phyloP scores from a whole-genome alignment of 2,329 filamentous ascomycete species.

The Aspergillus hiratsukae region DNA sequence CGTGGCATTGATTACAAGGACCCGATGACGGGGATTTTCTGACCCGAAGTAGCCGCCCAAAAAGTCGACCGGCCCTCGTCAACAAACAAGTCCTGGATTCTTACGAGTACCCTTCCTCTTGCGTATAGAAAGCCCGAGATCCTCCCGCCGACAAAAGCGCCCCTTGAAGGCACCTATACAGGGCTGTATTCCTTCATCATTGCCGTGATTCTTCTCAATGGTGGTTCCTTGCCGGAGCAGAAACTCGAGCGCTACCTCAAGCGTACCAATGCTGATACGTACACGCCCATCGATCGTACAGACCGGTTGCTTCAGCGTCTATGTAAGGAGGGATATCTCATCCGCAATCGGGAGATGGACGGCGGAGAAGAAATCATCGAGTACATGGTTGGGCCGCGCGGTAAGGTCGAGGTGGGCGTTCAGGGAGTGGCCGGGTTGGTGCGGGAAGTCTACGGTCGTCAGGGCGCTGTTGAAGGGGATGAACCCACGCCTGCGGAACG shows the following conservation, averaged over 20 bases:
- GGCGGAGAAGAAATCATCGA: slow-evolving; percentile 72
- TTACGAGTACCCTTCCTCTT: slow-evolving; percentile 67
- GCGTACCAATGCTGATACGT: slow-evolving; percentile 69
- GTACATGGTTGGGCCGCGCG: slow-evolving; percentile 80
- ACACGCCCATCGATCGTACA: slow-evolving; percentile 70
- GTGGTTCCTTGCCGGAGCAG: slow-evolving; percentile 70
- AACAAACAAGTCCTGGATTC: slow-evolving; percentile 67
- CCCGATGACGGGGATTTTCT: neutral
- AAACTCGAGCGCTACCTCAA: slow-evolving; percentile 73
- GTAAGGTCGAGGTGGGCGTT: slow-evolving; percentile 78
- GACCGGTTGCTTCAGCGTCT: slow-evolving; percentile 70
- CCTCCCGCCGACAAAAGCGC: slow-evolving; percentile 62
- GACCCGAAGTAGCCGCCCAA: slow-evolving; percentile 44
- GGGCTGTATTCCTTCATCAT: slow-evolving; percentile 79
- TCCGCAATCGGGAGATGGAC: slow-evolving; percentile 63
- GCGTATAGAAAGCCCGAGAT: slow-evolving; percentile 64
- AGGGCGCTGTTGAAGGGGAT: slow-evolving; percentile 16
- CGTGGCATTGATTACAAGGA: slow-evolving; percentile 13
- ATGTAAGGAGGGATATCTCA: slow-evolving; percentile 76
- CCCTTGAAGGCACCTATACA: slow-evolving; percentile 73
- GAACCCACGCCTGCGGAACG: slow-evolving; percentile 14
- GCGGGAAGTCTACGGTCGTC: slow-evolving; percentile 48
- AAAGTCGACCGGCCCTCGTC: slow-evolving; percentile 39
- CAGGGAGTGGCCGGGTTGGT: slow-evolving; percentile 70
- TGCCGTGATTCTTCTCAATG: slow-evolving; percentile 66